Evolutionary conservation across 768 basidiomycete species (phyloP), one percentile per base, ranked within the genome.

Genomic region (Boletus sp.): DNA sequence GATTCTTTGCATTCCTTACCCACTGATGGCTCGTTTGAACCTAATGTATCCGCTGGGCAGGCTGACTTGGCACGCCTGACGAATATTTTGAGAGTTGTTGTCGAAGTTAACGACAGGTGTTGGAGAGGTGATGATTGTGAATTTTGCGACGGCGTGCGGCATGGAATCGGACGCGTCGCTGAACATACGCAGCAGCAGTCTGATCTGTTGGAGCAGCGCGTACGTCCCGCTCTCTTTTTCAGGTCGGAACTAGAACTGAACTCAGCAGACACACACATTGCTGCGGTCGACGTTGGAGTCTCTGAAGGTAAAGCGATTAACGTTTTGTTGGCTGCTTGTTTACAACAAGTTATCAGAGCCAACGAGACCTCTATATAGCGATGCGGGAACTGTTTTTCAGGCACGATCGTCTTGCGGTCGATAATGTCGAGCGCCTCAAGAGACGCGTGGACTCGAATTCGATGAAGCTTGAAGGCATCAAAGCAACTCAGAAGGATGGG

Each of bases 101-200:
- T 82, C 17, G 90, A 95, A 64, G 84, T 87, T 15, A 89, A 84
- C 54, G 85, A 86, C 54, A 81, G 78, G 23, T 94, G 90, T 69
- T 93, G 91, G 88, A 79, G 88, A 63, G 86, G 88, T 4, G 87
- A 90, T 34, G 83, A 85, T 9, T 96, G 91, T 65, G 87, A 88
- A 57, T 71, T 93, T 34, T 89, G 86, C 48, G 80, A 81, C 47
- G 92, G 93, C 0, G 88, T 96, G 15, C 79, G 84, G 42, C 73
- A 79, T 49, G 92, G 93, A 13, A 68, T 97, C 27, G 75, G 76
- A 29, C 78, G 80, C n/a, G 77, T 90, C 27, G 83, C 88, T 13
- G 72, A 74, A 32, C 87, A 91, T 65, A 76, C 83, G 1, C 84
- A 87, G 64, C 77, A 79, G 43, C 83, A 89, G 56, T 84, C 89